phyloP scores from a whole-genome alignment of 768 basidiomycete species.

The Russula brevipes region DNA sequence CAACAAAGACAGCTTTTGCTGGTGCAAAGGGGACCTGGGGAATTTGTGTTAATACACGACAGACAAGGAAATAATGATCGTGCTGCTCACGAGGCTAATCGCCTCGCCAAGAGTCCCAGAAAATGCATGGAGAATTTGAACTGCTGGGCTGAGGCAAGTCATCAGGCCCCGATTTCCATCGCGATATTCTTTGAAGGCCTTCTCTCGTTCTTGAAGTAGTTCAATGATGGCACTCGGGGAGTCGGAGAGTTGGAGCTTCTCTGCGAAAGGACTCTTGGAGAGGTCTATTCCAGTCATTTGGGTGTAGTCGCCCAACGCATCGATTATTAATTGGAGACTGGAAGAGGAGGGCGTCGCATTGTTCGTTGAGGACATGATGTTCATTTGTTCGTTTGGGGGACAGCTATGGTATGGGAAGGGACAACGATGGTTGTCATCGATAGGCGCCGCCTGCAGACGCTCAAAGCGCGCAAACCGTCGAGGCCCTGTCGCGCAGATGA shows the following conservation, averaged over 20 bases:
- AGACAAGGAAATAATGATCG: not conserved
- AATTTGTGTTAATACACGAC: too few relatives aligned
- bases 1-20: not conserved
- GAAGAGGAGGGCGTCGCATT: not conserved
- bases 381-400: too few relatives aligned
- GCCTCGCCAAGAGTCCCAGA: not conserved
- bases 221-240: not conserved
- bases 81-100: not conserved
- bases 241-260: not conserved
- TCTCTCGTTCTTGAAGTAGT: conserved; percentile 1
- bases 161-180: not conserved
- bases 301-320: not conserved
- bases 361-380: too few relatives aligned
- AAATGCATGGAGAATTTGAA: not conserved
- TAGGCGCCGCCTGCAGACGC: too few relatives aligned
- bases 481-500: too few relatives aligned
- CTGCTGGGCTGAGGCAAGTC: not conserved
- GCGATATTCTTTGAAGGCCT: conserved; percentile 4
- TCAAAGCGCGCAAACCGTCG: too few relatives aligned
- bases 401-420: too few relatives aligned
- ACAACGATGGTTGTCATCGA: too few relatives aligned
- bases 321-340: not conserved
- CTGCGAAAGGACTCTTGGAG: not conserved
- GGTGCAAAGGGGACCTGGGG: not conserved
- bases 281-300: conserved; percentile 1